Evolutionary conservation across 805 yeast genomes (phyloP).

Genomic region (Candida endomychidarum): DNA sequence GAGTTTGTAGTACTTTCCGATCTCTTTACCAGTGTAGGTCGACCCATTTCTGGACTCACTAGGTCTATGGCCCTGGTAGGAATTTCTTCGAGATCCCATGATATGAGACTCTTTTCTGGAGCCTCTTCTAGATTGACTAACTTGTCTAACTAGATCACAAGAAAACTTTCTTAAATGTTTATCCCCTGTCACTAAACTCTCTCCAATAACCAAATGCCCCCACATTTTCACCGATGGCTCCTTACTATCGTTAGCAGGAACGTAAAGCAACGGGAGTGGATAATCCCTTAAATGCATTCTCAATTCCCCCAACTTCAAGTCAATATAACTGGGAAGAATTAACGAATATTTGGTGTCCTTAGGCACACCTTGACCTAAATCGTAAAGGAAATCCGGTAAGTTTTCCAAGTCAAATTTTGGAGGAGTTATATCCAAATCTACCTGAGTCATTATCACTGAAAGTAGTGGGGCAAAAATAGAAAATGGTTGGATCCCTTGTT

Average conservation of each 20-base stretch:
- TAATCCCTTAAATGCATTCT: slow-evolving; percentile 78
- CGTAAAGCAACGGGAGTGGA: slow-evolving; percentile 77
- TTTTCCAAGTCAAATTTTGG: slow-evolving; percentile 32
- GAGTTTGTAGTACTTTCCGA: slow-evolving; percentile 47
- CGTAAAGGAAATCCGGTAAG: slow-evolving; percentile 61
- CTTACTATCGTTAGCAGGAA: slow-evolving; percentile 49
- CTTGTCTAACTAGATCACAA: slow-evolving; percentile 29
- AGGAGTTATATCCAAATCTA: slow-evolving; percentile 24
- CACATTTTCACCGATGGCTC: slow-evolving; percentile 30
- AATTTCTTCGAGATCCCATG: too few species aligned
- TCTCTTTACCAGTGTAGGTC: neutral
- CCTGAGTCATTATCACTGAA: slow-evolving; percentile 27
- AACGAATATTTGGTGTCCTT: slow-evolving; percentile 64
- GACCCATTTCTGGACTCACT: too few species aligned
- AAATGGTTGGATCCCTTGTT: slow-evolving; percentile 30
- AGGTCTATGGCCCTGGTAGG: too few species aligned
- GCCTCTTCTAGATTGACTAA: too few species aligned
- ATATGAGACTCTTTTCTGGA: too few species aligned
- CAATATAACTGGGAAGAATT: slow-evolving; percentile 61
- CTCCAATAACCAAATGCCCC: slow-evolving; percentile 72
- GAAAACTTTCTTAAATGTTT: slow-evolving; percentile 63
- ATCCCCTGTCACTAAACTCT: slow-evolving; percentile 51
- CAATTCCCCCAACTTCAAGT: slow-evolving; percentile 57
- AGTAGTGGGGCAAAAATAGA: slow-evolving; percentile 36
- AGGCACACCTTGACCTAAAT: slow-evolving; percentile 84